Evolutionary conservation across 352 stramenopile genomes (phyloP).

Genomic region (Pythium dissimile): DNA sequence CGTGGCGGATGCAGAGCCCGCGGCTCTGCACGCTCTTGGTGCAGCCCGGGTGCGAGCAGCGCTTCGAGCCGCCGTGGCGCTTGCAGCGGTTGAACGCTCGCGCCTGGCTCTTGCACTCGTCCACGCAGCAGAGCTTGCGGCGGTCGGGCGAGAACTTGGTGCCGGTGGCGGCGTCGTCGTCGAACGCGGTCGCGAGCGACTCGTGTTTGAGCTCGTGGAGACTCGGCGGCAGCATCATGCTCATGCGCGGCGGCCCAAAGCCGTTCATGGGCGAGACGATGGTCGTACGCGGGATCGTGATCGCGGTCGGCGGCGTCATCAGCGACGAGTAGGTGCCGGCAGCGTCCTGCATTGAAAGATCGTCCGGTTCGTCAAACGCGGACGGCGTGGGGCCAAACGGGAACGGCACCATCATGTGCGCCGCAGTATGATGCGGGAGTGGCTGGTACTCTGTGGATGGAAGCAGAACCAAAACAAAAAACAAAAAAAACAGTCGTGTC

Average conservation of each 20-base stretch:
- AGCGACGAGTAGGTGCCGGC: constrained; percentile 16
- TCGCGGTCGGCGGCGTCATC: constrained; percentile 25
- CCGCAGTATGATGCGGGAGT: neutral
- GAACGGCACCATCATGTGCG: constrained; percentile 25
- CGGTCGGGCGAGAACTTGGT: constrained; percentile 64
- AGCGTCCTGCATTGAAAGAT: constrained; percentile 5
- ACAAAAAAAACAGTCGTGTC: neutral
- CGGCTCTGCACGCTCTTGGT: constrained; percentile 82
- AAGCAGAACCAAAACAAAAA: neutral
- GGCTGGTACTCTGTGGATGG: constrained; percentile 11
- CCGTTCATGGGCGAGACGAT: constrained; percentile 25
- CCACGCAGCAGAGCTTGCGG: constrained; percentile 69
- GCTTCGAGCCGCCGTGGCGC: constrained; percentile 78
- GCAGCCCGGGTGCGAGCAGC: constrained; percentile 62
- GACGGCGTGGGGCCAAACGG: constrained; percentile 6
- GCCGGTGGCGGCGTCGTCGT: constrained; percentile 13
- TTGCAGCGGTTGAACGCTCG: constrained; percentile 84
- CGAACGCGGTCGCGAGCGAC: constrained; percentile 11
- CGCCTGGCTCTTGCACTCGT: constrained; percentile 79
- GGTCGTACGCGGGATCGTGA: constrained; percentile 18
- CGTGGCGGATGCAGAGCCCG: constrained; percentile 60
- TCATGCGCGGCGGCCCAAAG: constrained; percentile 10
- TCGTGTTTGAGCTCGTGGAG: constrained; percentile 11
- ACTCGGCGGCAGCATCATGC: constrained; percentile 15
- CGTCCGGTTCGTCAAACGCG: constrained; percentile 20